Evolutionary conservation across 2,329 filamentous ascomycete species (phyloP), one percentile per base, ranked within the genome.

Genomic region (Tolypocladium inflatum): DNA sequence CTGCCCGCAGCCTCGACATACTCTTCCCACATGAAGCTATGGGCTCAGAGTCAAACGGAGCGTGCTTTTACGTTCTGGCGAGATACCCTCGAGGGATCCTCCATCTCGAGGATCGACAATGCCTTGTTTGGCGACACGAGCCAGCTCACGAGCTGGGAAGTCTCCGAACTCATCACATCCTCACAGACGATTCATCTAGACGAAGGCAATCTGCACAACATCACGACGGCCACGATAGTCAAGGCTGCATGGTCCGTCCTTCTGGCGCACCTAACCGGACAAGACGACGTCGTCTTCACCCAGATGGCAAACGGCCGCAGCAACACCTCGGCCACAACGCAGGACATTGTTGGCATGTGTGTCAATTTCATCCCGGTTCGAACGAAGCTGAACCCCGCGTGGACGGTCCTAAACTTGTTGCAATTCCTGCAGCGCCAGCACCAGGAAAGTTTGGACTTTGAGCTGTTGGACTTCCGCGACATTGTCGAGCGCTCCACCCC

Each of bases 201-300:
- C 6, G 64, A 64, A 1, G 59, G 63, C 3, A 60, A 62, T 1
- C 54, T 63, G 0, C 42, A 57, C 55, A 60, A 63, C 21, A 66
- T 67, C 19, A 64, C 64, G 13, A 60, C 61, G 4, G 75, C 76
- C 9, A 77, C 74, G 1, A 57, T 78, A 23, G 65, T 78, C 63
- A 78, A 78, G 57, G 74, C 73, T n/a, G 75, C 76, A 0, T 78
- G 76, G 76, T 70, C 76, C 0, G 62, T 67, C 2, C 71, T 73
- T 13, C 64, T 78, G 6, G 71, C 73, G 4, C 68, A 70, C 10
- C 57, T 70, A 30, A 69, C 74, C 0, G 65, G 68, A n/a, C 68
- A 64, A 26, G 59, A 64, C 1, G 76, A 77, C 58, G 66, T 76
- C 45, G 70, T 76, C 15, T 77, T 77, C 41, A 74, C 74, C 1